Evolutionary conservation across 805 yeast genomes (phyloP), one percentile per base, ranked within the genome.

Genomic region (Starmerella vaccinii): DNA sequence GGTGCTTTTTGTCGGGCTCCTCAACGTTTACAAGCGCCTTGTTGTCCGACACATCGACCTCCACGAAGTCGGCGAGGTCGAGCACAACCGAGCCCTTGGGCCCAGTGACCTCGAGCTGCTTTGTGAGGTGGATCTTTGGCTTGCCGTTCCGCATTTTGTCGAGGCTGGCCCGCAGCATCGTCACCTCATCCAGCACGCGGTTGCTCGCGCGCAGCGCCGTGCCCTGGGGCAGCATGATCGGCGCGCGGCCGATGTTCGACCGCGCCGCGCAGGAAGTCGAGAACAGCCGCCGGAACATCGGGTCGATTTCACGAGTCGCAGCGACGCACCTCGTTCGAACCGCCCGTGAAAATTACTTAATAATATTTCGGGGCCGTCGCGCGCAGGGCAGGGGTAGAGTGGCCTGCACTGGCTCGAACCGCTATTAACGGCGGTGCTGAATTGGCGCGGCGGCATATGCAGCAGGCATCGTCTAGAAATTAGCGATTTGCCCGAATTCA

Each of bases 11-110:
- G 1, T 64, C 61, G 4, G 79, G 72, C 59, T 81, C 75, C 35
- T 70, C 68, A n/a, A 89, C 85, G 0, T 69, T 51, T 3, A 90
- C 80, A 5, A 63, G 57, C 34, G 84, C 64, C 45, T 70, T 69
- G 5, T 67, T 67, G 19, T 57, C 59, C 22, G 52, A 57, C 3
- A 84, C 51, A 3, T 69, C 63, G 16, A 56, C 39, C 10, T 42
- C 18, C 40, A 88, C 73, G 60, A 89, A 89, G 51, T 79, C 80
- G 1, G 97, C 95, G 12, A 87, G 70, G 10, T 77, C 77, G 42
- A 85, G 64, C 45, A 70, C 70, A 41, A 88, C 65, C 5, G 66
- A 66, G 18, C 97, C 97, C 59, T 74, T 76, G 19, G 97, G 96
- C 1, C 97, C 97, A 37, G 68, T 68, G 18, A 88, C 71, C 5